Evolutionary conservation across 2,329 filamentous ascomycete species (phyloP).

Genomic region (Exophiala viscosa): DNA sequence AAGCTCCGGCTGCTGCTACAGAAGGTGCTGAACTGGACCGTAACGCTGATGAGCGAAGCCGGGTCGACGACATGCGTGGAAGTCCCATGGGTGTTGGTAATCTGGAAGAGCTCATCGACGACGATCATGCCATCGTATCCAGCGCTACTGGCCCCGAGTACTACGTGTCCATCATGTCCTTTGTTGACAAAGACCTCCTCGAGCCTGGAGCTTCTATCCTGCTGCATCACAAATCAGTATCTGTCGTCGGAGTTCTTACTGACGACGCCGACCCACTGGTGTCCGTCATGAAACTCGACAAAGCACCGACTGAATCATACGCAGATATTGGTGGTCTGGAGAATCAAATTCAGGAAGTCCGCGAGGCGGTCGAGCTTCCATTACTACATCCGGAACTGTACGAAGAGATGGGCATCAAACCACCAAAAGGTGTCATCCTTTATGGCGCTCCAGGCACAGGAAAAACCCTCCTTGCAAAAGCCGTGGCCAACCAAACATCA

Average conservation of each 20-base stretch:
- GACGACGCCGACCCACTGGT: slow-evolving; percentile 94
- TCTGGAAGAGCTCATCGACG: slow-evolving; percentile 96
- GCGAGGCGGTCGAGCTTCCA: slow-evolving; percentile 93
- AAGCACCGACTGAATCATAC: slow-evolving; percentile 96
- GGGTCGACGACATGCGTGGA: slow-evolving; percentile 96
- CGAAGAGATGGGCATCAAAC: slow-evolving; percentile 99
- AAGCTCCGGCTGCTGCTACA: slow-evolving; percentile 54
- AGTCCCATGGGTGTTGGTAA: slow-evolving; percentile 98
- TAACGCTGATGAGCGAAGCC: slow-evolving; percentile 88
- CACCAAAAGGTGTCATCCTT: slow-evolving; percentile 97
- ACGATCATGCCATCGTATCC: slow-evolving; percentile 97
- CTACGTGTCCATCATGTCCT: slow-evolving; percentile 99
- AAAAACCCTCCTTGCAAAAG: slow-evolving; percentile 93
- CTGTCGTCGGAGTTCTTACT: slow-evolving; percentile 93
- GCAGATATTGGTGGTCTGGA: slow-evolving; percentile 97
- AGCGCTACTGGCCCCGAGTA: slow-evolving; percentile 97
- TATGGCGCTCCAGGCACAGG: slow-evolving; percentile 96
- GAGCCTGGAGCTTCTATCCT: slow-evolving; percentile 95
- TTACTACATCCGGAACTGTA: slow-evolving; percentile 94
- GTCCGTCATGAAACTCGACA: slow-evolving; percentile 98
- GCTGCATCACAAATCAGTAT: slow-evolving; percentile 95
- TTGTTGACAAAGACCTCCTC: slow-evolving; percentile 96
- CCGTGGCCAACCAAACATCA: slow-evolving; percentile 97
- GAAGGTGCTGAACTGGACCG: slow-evolving; percentile 77
- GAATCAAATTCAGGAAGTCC: slow-evolving; percentile 91